Base-by-base conservation (phyloP, 164 flowering plant species). In the Piper betle region DNA sequence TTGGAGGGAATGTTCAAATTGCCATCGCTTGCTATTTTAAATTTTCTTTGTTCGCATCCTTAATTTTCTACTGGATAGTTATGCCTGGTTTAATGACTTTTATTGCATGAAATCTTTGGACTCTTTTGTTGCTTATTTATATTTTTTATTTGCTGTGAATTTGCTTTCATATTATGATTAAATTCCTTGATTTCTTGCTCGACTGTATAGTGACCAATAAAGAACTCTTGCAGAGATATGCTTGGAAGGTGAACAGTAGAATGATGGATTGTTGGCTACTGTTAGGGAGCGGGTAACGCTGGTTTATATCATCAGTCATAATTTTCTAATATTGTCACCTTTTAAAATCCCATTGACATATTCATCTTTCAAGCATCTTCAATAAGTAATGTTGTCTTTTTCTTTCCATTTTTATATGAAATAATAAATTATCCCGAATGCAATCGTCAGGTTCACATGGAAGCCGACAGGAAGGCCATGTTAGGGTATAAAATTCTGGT, bases 231-330 rank as follows among this genome's bases (percentile, higher is more conserved):
- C 83, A 94, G 99, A 94, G 78, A 73, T 84, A 65, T 64, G 42
- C 70, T 74, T 94, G 62, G 87, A 88, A 73, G 96, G 91, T 63
- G 97, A 88, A 61, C 79, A 91, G 43, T 94, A 97, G 99, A 94
- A 94, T 80, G 99, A 94, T 79, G 99, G 99, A 3, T 71, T 88
- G 39, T 66, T 94, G 64, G 97, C 97, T 62, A 94, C 97, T 60
- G 77, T 91, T 62, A 81, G 97, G 71, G 96, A 94, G 69, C 81
- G 82, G 87, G 99, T 91, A 85, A 68, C 66, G 10, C 59, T 25
- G 52, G 57, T 17, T 46, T 20, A 19, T 10, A 18, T 6, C 12
- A 11, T 55, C 20, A 55, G 25, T 25, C 37, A 55, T n/a, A n/a
- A 19, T 5, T 19, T 5, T 55, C 13, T 55, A 9, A 5, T 55